Evolutionary conservation across 1,139 yeast species (phyloP).

Genomic region (Candida sp.): DNA sequence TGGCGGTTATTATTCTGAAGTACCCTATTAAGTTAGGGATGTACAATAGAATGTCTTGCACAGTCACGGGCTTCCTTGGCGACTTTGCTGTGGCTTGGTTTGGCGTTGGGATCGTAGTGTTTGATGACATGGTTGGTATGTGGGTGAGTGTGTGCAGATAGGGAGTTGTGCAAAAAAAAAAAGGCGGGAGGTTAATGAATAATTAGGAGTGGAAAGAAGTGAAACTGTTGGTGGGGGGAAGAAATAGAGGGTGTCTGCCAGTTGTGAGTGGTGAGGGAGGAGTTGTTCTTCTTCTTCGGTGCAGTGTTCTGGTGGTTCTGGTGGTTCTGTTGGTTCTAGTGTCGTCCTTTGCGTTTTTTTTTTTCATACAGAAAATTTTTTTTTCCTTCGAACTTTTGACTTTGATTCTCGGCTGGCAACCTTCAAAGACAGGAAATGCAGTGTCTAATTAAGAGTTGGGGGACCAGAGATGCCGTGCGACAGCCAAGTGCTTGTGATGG

Average conservation of each 20-base stretch:
- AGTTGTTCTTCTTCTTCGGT: not conserved
- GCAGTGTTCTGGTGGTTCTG: too few species aligned
- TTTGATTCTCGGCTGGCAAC: not conserved
- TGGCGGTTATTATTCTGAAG: constrained; percentile 78
- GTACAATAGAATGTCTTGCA: constrained; percentile 66
- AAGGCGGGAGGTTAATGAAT: not conserved
- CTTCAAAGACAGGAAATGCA: too few species aligned
- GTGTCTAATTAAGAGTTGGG: not conserved
- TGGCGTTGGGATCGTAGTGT: constrained; percentile 6
- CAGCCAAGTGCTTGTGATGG: too few species aligned
- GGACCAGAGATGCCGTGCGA: too few species aligned
- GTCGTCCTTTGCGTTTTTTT: not conserved
- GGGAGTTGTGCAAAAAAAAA: too few species aligned
- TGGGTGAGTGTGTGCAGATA: too few species aligned
- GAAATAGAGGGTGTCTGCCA: not conserved
- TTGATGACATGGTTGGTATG: constrained; percentile 4
- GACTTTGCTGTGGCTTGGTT: not conserved
- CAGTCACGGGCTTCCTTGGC: constrained; percentile 23
- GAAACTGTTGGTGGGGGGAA: not conserved
- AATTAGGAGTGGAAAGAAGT: not conserved
- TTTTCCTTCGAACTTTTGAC: not conserved
- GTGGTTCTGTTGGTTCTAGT: not conserved
- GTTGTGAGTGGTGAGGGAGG: too few species aligned
- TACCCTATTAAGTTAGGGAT: constrained; percentile 95
- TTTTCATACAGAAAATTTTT: not conserved